A percentile compares a stretch with the other conserved stretches of the same genome.
Conservation (phyloP, 331 rosid species). For the Acacia concinna region DNA sequence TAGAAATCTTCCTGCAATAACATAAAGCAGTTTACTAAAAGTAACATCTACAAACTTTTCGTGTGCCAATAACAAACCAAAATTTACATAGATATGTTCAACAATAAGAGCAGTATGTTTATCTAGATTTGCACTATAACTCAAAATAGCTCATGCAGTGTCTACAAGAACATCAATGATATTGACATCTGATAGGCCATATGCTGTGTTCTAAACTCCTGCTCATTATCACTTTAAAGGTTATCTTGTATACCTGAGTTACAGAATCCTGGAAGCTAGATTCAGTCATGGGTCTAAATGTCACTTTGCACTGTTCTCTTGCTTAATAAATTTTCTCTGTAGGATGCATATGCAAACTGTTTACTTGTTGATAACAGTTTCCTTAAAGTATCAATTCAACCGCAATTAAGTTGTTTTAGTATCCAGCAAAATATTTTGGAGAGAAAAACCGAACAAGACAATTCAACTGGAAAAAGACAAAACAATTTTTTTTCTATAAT, state of each 20-base stretch:
- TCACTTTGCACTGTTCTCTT: background rate
- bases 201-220: slow-evolving; percentile 5
- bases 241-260: slow-evolving; percentile 19
- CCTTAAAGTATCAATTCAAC: background rate
- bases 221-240: background rate
- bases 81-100: slow-evolving; percentile 9
- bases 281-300: slow-evolving; percentile 7
- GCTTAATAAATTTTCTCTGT: background rate
- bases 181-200: background rate
- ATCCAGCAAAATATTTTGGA: background rate
- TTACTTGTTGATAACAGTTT: background rate
- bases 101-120: background rate
- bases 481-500: background rate
- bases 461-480: background rate
- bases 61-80: slow-evolving; percentile 8
- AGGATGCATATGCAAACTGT: slow-evolving; percentile 6
- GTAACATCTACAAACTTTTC: slow-evolving; percentile 20
- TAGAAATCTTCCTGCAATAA: slow-evolving; percentile 93
- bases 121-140: slow-evolving; percentile 1
- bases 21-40: slow-evolving; percentile 14
- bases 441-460: slow-evolving; percentile 10
- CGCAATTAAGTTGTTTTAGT: background rate
- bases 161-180: background rate
- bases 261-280: slow-evolving; percentile 20
- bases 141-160: background rate